These are phyloP conservation scores for Eucalyptus melliodora DNA, from an alignment of 345 rosid species.

Conservation along the genomic window DNA sequence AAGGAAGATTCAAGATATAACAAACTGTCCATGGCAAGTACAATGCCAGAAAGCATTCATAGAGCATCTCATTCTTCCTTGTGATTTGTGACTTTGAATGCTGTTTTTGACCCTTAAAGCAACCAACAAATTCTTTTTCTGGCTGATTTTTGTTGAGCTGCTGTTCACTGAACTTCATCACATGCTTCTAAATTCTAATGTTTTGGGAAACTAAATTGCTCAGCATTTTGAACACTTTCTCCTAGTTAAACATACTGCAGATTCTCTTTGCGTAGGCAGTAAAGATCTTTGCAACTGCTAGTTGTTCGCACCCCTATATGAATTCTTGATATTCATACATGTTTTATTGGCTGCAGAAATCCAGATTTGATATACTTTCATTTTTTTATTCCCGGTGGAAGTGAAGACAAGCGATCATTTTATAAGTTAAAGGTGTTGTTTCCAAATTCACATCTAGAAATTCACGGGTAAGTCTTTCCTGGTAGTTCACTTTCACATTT, in stretches of 20 bases:
- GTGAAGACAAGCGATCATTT: constrained; percentile 17
- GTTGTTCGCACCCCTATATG: neutral
- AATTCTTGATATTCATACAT: neutral
- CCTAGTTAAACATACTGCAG: neutral
- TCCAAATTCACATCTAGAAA: constrained; percentile 25
- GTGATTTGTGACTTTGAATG: neutral
- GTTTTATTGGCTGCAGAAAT: neutral
- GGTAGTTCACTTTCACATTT: neutral
- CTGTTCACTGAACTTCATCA: neutral
- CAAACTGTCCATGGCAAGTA: neutral
- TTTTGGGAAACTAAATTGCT: neutral
- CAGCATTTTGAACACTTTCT: neutral
- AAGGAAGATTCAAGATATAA: neutral
- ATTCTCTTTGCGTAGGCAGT: neutral
- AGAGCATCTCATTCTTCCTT: neutral
- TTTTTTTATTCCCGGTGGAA: constrained; percentile 27
- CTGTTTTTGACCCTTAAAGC: neutral
- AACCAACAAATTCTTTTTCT: neutral
- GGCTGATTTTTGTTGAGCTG: neutral
- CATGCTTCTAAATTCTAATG: neutral
- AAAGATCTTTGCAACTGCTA: neutral
- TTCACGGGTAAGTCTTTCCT: constrained; percentile 13
- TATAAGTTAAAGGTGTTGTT: constrained; percentile 33
- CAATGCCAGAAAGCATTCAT: neutral
- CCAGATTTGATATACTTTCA: constrained; percentile 23